Evolutionary conservation across 169 alveolate genomes (phyloP).

Genomic region (Eimeria sp.): DNA sequence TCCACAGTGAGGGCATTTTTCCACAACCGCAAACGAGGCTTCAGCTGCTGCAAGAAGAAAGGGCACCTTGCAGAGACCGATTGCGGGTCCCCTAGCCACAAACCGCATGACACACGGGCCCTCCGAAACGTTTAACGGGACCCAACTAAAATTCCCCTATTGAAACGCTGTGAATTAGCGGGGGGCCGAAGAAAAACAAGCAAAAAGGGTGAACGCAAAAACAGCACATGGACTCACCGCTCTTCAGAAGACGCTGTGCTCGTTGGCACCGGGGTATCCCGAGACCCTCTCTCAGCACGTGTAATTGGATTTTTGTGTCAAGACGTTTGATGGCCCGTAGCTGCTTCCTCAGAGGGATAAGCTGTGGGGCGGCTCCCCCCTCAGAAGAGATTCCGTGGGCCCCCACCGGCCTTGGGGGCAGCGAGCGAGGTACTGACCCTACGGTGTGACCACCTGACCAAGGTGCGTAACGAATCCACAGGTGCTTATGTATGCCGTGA

Average conservation of each 20-base stretch:
- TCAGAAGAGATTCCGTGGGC: background rate
- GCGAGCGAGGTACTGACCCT: background rate
- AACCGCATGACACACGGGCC: background rate
- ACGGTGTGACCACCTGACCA: background rate
- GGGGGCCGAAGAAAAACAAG: background rate
- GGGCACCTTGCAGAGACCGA: conserved; percentile 81
- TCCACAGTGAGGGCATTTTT: conserved; percentile 64
- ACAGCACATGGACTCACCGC: background rate
- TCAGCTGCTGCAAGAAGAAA: conserved; percentile 72
- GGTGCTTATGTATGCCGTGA: background rate
- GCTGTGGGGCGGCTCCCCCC: background rate
- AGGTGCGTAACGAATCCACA: background rate
- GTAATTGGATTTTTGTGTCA: background rate
- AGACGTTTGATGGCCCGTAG: conserved; percentile 43
- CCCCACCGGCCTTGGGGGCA: background rate
- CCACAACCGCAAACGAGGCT: conserved; percentile 78
- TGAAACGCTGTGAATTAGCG: background rate
- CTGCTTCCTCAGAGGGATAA: conserved; percentile 25
- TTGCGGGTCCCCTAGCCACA: conserved; percentile 30
- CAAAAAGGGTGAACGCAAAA: background rate
- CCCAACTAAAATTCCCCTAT: background rate
- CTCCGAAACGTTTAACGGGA: background rate
- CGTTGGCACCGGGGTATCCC: conserved; percentile 73
- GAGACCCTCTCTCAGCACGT: conserved; percentile 34
- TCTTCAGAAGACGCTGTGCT: conserved; percentile 61